Conservation (phyloP, 257 asterid species). For the Plantago elongata region DNA sequence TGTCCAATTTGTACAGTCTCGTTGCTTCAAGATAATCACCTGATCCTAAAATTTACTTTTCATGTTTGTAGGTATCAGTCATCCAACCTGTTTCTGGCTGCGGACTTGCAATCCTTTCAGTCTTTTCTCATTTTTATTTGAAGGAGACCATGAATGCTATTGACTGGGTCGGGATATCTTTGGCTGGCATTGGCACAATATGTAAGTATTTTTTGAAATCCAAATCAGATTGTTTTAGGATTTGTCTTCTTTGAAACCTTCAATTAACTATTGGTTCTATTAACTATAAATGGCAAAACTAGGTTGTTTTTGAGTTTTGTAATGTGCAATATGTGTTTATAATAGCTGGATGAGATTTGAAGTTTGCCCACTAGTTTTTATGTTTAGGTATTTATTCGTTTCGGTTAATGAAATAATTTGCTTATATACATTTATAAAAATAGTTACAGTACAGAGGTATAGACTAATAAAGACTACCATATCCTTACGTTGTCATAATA, state of each 20-base stretch:
- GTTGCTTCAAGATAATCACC: conserved; percentile 4
- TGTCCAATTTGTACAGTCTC: conserved; percentile 2
- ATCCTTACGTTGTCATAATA: too few relatives aligned
- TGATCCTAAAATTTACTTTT: conserved; percentile 9
- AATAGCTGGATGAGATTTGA: too few relatives aligned
- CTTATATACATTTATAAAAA: too few relatives aligned
- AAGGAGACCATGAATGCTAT: conserved; percentile 90
- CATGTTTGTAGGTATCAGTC: conserved; percentile 64
- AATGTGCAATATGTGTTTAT: too few relatives aligned
- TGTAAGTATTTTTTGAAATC: conserved; percentile 47
- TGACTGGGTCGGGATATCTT: conserved; percentile 91
- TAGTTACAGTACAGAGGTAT: too few relatives aligned
- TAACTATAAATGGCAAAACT: neutral
- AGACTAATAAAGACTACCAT: too few relatives aligned
- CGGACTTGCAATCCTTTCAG: conserved; percentile 94
- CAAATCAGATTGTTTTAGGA: neutral
- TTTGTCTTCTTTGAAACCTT: neutral
- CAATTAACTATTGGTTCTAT: neutral
- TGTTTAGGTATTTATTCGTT: too few relatives aligned
- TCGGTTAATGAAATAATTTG: too few relatives aligned
- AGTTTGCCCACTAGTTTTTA: too few relatives aligned
- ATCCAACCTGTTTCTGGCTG: conserved; percentile 99
- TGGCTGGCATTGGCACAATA: conserved; percentile 98
- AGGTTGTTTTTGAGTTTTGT: neutral
- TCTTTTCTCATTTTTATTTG: conserved; percentile 93